These are phyloP conservation scores for Penicillium soppii DNA, from an alignment of 495 filamentous ascomycete genomes.

Conservation along the genomic window DNA sequence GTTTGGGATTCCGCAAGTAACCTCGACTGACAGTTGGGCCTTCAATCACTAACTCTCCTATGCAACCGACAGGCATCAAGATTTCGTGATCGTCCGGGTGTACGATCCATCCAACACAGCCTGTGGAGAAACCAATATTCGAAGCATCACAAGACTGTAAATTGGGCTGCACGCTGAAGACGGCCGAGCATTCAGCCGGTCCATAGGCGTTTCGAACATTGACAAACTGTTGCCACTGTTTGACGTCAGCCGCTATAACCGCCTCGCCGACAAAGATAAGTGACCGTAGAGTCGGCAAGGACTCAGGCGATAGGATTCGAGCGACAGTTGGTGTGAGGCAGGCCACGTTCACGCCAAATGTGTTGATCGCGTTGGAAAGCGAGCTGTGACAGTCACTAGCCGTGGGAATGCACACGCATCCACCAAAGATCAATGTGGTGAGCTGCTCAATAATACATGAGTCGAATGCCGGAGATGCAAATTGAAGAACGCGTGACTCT, in stretches of 20 bases:
- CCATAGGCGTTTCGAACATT: constrained; percentile 50
- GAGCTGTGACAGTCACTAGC: constrained; percentile 9
- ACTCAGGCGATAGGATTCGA: constrained; percentile 29
- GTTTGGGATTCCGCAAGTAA: neutral
- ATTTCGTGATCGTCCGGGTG: neutral
- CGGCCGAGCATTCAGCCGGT: constrained; percentile 42
- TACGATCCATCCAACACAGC: neutral
- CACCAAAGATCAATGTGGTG: constrained; percentile 38
- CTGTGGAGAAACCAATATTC: neutral
- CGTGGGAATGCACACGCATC: constrained; percentile 33
- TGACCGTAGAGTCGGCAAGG: constrained; percentile 34
- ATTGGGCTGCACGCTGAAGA: constrained; percentile 16
- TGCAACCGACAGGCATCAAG: neutral
- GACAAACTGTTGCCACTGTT: constrained; percentile 26
- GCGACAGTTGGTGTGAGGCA: constrained; percentile 40
- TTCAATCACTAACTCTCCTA: neutral
- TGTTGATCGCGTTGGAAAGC: constrained; percentile 20
- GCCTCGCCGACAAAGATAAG: constrained; percentile 41
- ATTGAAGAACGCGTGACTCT: constrained; percentile 45
- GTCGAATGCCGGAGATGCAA: constrained; percentile 44
- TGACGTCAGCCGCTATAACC: constrained; percentile 31
- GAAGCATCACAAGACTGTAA: neutral
- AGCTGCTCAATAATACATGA: constrained; percentile 39
- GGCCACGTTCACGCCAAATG: constrained; percentile 23
- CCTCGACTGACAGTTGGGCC: neutral